These are phyloP conservation scores for Scenedesmus sp. DNA, from an alignment of 163 green algal genomes.

Conservation along the genomic window DNA sequence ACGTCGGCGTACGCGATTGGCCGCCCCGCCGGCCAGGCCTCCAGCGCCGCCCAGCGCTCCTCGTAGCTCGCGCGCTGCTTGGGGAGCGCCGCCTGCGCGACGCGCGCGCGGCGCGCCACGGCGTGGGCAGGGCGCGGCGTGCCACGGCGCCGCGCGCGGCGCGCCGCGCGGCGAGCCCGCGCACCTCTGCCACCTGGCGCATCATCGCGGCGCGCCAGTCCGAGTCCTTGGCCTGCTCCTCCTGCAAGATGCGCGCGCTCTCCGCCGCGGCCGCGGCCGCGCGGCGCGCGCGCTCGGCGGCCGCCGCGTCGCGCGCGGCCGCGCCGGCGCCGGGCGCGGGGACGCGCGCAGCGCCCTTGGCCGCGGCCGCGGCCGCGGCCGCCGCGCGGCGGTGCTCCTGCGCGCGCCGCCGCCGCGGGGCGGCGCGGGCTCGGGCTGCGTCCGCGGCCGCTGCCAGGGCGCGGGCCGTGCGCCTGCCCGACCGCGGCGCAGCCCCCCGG, in stretches of 20 bases:
- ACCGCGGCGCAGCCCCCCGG: background rate
- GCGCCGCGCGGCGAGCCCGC: too few species aligned
- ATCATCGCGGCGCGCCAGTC: constrained; percentile 66
- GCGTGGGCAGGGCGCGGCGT: too few species aligned
- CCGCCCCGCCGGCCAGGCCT: background rate
- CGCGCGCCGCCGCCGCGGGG: constrained; percentile 76
- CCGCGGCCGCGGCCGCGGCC: constrained; percentile 7
- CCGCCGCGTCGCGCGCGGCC: constrained; percentile 18
- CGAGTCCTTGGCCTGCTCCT: constrained; percentile 70
- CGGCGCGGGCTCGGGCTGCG: constrained; percentile 72
- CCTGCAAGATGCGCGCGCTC: constrained; percentile 57
- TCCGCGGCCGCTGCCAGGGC: constrained; percentile 45
- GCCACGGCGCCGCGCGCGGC: too few species aligned
- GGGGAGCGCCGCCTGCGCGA: constrained; percentile 2
- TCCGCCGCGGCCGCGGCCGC: constrained; percentile 39
- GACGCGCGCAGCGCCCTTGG: constrained; percentile 22
- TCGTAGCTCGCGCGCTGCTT: constrained; percentile 40
- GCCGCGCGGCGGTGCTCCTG: constrained; percentile 16
- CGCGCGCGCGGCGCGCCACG: too few species aligned
- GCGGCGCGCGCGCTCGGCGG: constrained; percentile 29
- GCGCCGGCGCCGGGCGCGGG: constrained; percentile 3
- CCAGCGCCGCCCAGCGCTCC: constrained; percentile 38
- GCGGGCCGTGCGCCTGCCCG: too few species aligned
- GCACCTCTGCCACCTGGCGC: constrained; percentile 49
- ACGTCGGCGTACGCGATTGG: constrained; percentile 45